Evolutionary conservation across 768 basidiomycete genomes (phyloP).

Genomic region (Xerocomus spinulosus): DNA sequence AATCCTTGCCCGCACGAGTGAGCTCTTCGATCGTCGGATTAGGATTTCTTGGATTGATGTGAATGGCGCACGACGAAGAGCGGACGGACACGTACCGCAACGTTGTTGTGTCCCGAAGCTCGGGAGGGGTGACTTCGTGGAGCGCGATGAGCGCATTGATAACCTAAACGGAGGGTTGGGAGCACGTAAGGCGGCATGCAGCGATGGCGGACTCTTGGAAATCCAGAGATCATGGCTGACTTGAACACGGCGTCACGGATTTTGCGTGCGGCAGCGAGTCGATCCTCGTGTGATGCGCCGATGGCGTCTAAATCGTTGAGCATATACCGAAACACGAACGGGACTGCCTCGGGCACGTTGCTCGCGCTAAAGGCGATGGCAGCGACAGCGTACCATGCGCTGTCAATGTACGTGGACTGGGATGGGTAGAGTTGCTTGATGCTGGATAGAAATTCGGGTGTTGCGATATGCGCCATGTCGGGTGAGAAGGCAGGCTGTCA

Average conservation of each 20-base stretch:
- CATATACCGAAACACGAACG: slow-evolving; percentile 48
- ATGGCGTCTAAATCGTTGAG: slow-evolving; percentile 40
- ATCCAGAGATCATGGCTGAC: slow-evolving; percentile 53
- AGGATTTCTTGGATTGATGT: slow-evolving; percentile 33
- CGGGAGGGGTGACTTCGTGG: slow-evolving; percentile 48
- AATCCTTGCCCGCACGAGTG: slow-evolving; percentile 36
- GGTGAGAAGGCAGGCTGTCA: too few species aligned
- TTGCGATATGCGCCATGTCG: slow-evolving; percentile 30
- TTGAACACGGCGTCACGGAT: slow-evolving; percentile 63
- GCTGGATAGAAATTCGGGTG: slow-evolving; percentile 38
- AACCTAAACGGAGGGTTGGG: slow-evolving; percentile 13
- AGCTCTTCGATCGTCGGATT: slow-evolving; percentile 41
- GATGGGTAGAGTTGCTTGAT: slow-evolving; percentile 46
- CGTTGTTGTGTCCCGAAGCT: slow-evolving; percentile 43
- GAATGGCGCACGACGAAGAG: neutral
- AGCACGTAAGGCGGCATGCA: too few species aligned
- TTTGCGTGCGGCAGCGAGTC: slow-evolving; percentile 44
- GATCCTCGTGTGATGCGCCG: slow-evolving; percentile 31
- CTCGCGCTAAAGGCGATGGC: slow-evolving; percentile 54
- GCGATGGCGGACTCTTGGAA: slow-evolving; percentile 50
- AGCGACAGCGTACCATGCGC: slow-evolving; percentile 59
- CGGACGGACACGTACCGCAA: slow-evolving; percentile 42
- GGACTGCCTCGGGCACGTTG: slow-evolving; percentile 56
- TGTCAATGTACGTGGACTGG: slow-evolving; percentile 24
- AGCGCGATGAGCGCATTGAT: slow-evolving; percentile 56